Evolutionary conservation across 75 land plant genomes (phyloP), one percentile per base, ranked within the genome.

Genomic region (Selaginella tamariscina): DNA sequence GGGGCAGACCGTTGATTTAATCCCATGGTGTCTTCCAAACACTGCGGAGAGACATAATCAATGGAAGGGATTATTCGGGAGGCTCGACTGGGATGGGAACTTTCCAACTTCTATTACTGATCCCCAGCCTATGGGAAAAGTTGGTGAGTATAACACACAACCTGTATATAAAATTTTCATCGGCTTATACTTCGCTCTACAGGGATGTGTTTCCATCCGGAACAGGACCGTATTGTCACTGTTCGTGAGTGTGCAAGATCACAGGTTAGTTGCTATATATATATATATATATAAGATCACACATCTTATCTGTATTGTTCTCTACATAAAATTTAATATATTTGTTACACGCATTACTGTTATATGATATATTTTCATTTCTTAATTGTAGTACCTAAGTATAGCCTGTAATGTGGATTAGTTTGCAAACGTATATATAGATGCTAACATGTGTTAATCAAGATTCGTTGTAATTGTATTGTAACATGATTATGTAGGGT

Each of bases 61-160:
- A 62, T 94, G 98, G 98, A 94, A 94, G 71, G 96, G 98, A 1
- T 77, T 94, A 28, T 94, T 78, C 75, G 98, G 98, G 9, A 80
- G 98, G 71, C 73, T 94, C 57, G 98, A 94, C 65, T 94, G 98
- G 98, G 88, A 94, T 32, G 98, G 98, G 0, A 94, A 94, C 72
- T 94, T 94, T 54, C 98, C 98, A 13, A 94, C 98, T 24, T 94
- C 98, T 56, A 82, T 94, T 11, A 94, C 96, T 2, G 98, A 94
- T 70, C 98, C 98, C 21, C 98, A 94, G 74, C 96, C 98, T 1
- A 94, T 94, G 98, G 98, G 98, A 23, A 93, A 93, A 70, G 98
- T 93, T 29, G 98, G 98, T n/a, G n/a, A n/a, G n/a, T n/a, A n/a
- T n/a, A n/a, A n/a, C n/a, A n/a, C n/a, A n/a, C n/a, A n/a, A n/a